Evolutionary conservation across 495 filamentous ascomycete species (phyloP), one percentile per base, ranked within the genome.

Genomic region (Penicillium samsonianum): DNA sequence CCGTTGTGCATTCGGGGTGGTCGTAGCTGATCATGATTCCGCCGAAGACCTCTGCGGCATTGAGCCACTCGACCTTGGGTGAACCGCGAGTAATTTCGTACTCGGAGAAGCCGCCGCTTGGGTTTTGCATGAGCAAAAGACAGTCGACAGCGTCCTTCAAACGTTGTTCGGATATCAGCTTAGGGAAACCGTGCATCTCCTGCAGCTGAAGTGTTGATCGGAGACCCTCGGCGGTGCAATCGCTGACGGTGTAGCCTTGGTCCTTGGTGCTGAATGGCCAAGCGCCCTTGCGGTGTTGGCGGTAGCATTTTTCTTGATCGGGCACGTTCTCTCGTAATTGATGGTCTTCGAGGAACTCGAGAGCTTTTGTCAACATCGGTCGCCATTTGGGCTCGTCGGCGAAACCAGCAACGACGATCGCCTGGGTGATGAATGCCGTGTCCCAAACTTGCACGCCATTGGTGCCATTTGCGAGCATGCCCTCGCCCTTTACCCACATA

Each of bases 381-480:
- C 79, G 82, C 84, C 89, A 96, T 49, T 86, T 86, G 4, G 87
- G 82, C 46, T 94, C 86, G 46, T 85, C 75, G 17, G 89, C 88
- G 47, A 97, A 81, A 0, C 90, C 90, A 38, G 89, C 87, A 54
- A 89, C 90, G 55, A 88, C 79, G 28, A 90, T 81, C 9, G 87
- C 86, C 68, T 96, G 92, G 22, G 96, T 91, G 40, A 87, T 73
- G 65, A 96, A 97, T 1, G 90, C 80, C 0, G 94, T 98, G 67
- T 98, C 94, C 94, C 94, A 98, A 42, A 84, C 88, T 73, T 98
- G 94, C 14, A 96, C 91, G 16, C 94, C 94, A 65, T 98, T 97
- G 33, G 94, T 98, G 33, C 94, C 94, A 69, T 97, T 97, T 71
- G 87, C 86, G 19, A 97, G 78, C 89, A 98, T 91, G 25, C 94